Conservation (phyloP, 1,284 basidiomycete species). For the Pseudozyma pruni region DNA sequence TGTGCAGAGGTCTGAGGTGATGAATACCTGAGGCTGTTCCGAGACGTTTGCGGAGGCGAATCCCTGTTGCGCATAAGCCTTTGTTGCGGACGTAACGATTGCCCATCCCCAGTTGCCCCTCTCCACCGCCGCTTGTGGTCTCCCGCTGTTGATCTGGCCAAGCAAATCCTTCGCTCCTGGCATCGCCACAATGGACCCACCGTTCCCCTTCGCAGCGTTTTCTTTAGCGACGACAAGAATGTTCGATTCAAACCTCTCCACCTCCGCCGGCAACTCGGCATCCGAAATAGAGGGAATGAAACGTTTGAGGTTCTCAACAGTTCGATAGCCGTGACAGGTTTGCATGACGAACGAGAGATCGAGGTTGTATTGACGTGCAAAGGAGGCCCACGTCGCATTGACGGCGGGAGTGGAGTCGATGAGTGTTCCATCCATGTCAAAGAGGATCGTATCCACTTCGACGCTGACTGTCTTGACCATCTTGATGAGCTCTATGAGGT, state of each 20-base stretch:
- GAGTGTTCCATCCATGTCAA: conserved; percentile 67
- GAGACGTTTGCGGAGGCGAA: conserved; percentile 54
- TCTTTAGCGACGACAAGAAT: conserved; percentile 62
- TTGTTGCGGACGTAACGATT: conserved; percentile 66
- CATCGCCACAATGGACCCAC: conserved; percentile 63
- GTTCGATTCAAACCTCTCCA: conserved; percentile 60
- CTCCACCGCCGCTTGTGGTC: conserved; percentile 11
- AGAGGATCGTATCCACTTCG: conserved; percentile 62
- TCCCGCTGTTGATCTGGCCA: conserved; percentile 47
- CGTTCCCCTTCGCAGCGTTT: conserved; percentile 33
- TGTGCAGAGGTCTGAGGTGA: conserved; percentile 62
- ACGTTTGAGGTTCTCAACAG: conserved; percentile 62
- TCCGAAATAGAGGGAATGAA: conserved; percentile 61
- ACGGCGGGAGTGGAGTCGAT: conserved; percentile 66
- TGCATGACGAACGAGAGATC: conserved; percentile 64
- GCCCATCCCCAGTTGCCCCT: conserved; percentile 61
- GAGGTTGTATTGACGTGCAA: conserved; percentile 59
- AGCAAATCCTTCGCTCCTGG: conserved; percentile 63
- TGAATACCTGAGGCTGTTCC: conserved; percentile 52
- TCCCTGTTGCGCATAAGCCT: conserved; percentile 62
- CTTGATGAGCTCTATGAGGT: background rate
- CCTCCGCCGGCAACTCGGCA: conserved; percentile 51
- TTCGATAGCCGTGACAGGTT: conserved; percentile 63
- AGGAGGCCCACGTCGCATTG: conserved; percentile 63
- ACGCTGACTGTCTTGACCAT: conserved; percentile 45